Conservation (phyloP, 225 moss, liverwort and hornwort genomes). For the Takakia lepidozioides region DNA sequence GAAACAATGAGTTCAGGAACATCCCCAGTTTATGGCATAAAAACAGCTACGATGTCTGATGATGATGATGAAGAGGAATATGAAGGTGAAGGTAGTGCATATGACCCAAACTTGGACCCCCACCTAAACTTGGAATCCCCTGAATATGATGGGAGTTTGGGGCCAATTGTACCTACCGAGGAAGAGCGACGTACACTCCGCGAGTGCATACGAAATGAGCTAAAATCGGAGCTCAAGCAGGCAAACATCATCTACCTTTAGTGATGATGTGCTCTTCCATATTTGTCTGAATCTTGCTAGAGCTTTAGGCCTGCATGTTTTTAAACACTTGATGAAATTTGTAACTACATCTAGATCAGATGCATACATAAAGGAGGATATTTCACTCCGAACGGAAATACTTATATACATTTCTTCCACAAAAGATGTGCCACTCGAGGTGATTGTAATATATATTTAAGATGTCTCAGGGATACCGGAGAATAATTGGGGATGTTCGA, state of each 20-base stretch:
- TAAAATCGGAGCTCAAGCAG: conserved; percentile 54
- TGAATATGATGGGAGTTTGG: conserved; percentile 40
- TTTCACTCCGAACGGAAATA: no score
- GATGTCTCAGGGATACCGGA: conserved; percentile 72
- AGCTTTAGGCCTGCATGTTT: no score
- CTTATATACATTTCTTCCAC: no score
- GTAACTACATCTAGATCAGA: no score
- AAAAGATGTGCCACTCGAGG: no score
- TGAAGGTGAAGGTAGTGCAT: conserved; percentile 30
- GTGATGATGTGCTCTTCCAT: no score
- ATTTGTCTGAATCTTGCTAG: no score
- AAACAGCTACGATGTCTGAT: conserved; percentile 70
- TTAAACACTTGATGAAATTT: no score
- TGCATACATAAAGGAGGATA: no score
- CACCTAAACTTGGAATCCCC: no score
- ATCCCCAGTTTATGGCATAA: conserved; percentile 18
- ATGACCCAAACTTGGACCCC: conserved; percentile 24
- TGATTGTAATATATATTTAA: no score
- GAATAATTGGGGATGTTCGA: conserved; percentile 64
- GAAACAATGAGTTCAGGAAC: no score
- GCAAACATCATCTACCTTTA: conserved; percentile 27
- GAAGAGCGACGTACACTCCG: conserved; percentile 56
- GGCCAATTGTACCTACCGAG: conserved; percentile 44
- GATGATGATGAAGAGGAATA: conserved; percentile 45
- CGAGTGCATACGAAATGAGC: conserved; percentile 52